Evolutionary conservation across 805 yeast species (phyloP).

Genomic region (Candida quercuum): DNA sequence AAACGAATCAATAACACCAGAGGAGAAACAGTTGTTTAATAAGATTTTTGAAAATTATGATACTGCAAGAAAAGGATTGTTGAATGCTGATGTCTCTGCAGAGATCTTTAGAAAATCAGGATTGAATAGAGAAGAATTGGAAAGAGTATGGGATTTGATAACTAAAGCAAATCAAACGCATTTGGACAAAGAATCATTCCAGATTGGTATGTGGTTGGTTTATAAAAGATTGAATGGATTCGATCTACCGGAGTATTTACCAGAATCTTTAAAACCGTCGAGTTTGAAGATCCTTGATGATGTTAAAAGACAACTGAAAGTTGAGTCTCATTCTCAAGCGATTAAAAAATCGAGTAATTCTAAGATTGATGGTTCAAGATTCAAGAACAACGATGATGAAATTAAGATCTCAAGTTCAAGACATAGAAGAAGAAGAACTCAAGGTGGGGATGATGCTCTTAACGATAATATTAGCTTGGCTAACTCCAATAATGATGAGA

Average conservation of each 20-base stretch:
- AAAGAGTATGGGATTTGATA: conserved; percentile 83
- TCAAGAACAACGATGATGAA: conserved; percentile 75
- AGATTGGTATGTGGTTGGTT: conserved; percentile 95
- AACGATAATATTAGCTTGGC: too few relatives aligned
- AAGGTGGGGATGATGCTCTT: not conserved
- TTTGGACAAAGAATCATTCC: conserved; percentile 87
- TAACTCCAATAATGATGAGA: conserved; percentile 3
- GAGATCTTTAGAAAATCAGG: conserved; percentile 89
- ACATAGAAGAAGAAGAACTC: conserved; percentile 24
- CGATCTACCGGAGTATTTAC: conserved; percentile 73
- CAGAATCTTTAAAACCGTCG: conserved; percentile 89
- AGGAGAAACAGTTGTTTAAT: conserved; percentile 82
- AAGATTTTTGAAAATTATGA: conserved; percentile 91
- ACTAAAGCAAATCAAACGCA: conserved; percentile 83
- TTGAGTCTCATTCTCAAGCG: conserved; percentile 6
- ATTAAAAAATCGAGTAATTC: conserved; percentile 24
- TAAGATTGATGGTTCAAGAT: conserved; percentile 37
- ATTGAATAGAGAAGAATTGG: conserved; percentile 79
- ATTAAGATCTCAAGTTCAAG: conserved; percentile 20
- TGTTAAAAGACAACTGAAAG: conserved; percentile 49
- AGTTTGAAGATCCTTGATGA: conserved; percentile 71
- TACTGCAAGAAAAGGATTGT: conserved; percentile 55
- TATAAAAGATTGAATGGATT: conserved; percentile 86
- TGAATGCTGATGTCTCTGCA: conserved; percentile 84
- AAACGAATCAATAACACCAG: conserved; percentile 58